Conservation (phyloP, 2,329 filamentous ascomycete species). For the Pseudogymnoascus sp. region DNA sequence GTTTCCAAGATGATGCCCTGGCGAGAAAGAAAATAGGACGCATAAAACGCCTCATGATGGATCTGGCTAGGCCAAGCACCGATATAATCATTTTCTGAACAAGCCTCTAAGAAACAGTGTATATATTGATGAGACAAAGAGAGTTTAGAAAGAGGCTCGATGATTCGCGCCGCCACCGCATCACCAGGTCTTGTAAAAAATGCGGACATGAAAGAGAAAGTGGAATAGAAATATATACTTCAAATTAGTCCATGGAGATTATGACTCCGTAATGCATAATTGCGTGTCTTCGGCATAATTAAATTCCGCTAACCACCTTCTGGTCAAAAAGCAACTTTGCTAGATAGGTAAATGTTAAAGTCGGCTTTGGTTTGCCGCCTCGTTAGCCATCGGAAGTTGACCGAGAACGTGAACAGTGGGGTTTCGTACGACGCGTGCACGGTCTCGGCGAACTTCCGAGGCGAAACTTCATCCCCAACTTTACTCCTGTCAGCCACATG, state of each 20-base stretch:
- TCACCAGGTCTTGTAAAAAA: background rate
- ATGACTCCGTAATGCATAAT: conserved; percentile 5
- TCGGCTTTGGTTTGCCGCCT: conserved; percentile 4
- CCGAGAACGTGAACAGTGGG: background rate
- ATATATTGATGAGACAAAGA: background rate
- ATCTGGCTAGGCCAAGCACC: background rate
- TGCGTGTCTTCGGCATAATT: background rate
- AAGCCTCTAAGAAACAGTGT: background rate
- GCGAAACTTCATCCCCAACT: conserved; percentile 4
- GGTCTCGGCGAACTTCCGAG: conserved; percentile 11
- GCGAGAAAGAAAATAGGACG: conserved; percentile 4
- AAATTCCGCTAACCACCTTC: background rate
- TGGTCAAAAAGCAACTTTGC: background rate
- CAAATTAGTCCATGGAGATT: background rate
- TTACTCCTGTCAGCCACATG: background rate
- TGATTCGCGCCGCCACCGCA: background rate
- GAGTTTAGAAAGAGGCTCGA: background rate
- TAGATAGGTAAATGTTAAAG: background rate
- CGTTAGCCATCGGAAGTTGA: conserved; percentile 9
- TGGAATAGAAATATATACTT: background rate
- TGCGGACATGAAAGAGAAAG: background rate
- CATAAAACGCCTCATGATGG: conserved; percentile 6
- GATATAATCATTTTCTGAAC: background rate
- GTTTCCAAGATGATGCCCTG: conserved; percentile 3
- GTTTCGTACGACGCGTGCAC: background rate